A percentile compares a stretch with the other conserved stretches of the same genome.
Conservation (phyloP, 2,329 filamentous ascomycete species). For the Curvularia eragrostidis region DNA sequence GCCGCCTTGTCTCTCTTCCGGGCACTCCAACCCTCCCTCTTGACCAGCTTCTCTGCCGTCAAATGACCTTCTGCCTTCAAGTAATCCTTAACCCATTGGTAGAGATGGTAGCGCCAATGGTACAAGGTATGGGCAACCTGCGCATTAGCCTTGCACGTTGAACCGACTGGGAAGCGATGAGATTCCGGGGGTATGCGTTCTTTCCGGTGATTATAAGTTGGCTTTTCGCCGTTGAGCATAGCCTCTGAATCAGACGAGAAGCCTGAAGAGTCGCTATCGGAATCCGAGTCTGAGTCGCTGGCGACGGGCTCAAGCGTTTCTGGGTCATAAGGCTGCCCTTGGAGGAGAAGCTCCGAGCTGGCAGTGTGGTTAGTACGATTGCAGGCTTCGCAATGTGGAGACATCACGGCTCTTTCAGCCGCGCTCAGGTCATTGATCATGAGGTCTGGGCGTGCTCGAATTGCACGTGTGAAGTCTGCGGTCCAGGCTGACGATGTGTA, state of each 20-base stretch:
- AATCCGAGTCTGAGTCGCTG: constrained; percentile 48
- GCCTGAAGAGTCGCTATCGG: constrained; percentile 21
- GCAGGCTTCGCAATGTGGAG: constrained; percentile 69
- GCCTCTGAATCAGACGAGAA: constrained; percentile 31
- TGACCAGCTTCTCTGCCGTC: constrained; percentile 62
- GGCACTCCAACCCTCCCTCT: constrained; percentile 67
- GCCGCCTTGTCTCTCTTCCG: constrained; percentile 67
- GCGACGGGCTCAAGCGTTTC: constrained; percentile 69
- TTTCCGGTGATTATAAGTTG: constrained; percentile 35
- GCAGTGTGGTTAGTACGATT: constrained; percentile 73
- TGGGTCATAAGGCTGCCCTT: constrained; percentile 70
- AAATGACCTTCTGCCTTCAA: constrained; percentile 66
- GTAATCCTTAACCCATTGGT: constrained; percentile 71
- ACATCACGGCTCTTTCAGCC: constrained; percentile 20
- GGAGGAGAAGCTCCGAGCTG: constrained; percentile 67
- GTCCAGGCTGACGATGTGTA: constrained; percentile 76
- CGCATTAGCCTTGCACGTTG: constrained; percentile 67
- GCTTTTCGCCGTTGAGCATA: constrained; percentile 31
- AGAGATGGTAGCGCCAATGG: constrained; percentile 79
- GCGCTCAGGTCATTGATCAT: constrained; percentile 45
- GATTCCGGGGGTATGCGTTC: constrained; percentile 39
- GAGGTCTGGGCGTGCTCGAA: constrained; percentile 69
- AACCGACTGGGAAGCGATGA: constrained; percentile 40
- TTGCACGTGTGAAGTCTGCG: constrained; percentile 66
- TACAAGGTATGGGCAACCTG: constrained; percentile 73